Percentiles rank a stretch among this genome's conserved stretches.
phyloP scores from a whole-genome alignment of 1,284 basidiomycete genomes.

The Cystobasidiaceae sp. region DNA sequence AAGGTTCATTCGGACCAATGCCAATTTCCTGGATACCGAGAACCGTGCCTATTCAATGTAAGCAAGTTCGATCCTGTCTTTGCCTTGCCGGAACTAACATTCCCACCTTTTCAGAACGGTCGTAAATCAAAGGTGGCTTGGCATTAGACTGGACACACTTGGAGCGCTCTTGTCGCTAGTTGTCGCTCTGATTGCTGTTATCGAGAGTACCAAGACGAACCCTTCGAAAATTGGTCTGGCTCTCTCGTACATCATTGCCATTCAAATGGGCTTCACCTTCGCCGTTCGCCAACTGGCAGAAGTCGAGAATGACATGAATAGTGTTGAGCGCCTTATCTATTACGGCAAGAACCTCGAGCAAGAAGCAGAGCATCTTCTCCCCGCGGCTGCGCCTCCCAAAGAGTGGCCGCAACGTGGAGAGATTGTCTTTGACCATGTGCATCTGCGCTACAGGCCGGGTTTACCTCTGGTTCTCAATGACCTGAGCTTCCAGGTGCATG shows the following conservation, averaged over 20 bases:
- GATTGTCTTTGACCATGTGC: slow-evolving; percentile 46
- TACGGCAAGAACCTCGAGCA: slow-evolving; percentile 68
- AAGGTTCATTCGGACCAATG: slow-evolving; percentile 69
- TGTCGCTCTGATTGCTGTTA: slow-evolving; percentile 73
- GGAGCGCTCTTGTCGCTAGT: slow-evolving; percentile 68
- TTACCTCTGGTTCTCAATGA: slow-evolving; percentile 52
- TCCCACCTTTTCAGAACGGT: background rate
- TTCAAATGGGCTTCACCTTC: slow-evolving; percentile 59
- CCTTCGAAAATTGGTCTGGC: slow-evolving; percentile 54
- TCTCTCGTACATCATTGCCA: slow-evolving; percentile 67
- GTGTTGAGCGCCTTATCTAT: slow-evolving; percentile 51
- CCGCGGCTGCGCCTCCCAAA: slow-evolving; percentile 55
- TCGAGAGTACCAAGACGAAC: slow-evolving; percentile 63
- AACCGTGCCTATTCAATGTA: too few relatives aligned
- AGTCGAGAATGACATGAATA: slow-evolving; percentile 66
- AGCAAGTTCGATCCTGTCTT: too few relatives aligned
- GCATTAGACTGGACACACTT: slow-evolving; percentile 76
- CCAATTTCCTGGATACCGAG: slow-evolving; percentile 71
- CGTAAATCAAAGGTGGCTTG: slow-evolving; percentile 76
- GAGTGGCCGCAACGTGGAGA: slow-evolving; percentile 59
- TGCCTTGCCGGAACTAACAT: too few relatives aligned
- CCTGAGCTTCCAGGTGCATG: slow-evolving; percentile 42
- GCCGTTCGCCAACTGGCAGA: slow-evolving; percentile 55
- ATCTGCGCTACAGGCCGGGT: slow-evolving; percentile 39
- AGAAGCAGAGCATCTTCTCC: slow-evolving; percentile 66